These are phyloP conservation scores for Gloeostereum incarnatum DNA, from an alignment of 768 basidiomycete species.

Conservation along the genomic window DNA sequence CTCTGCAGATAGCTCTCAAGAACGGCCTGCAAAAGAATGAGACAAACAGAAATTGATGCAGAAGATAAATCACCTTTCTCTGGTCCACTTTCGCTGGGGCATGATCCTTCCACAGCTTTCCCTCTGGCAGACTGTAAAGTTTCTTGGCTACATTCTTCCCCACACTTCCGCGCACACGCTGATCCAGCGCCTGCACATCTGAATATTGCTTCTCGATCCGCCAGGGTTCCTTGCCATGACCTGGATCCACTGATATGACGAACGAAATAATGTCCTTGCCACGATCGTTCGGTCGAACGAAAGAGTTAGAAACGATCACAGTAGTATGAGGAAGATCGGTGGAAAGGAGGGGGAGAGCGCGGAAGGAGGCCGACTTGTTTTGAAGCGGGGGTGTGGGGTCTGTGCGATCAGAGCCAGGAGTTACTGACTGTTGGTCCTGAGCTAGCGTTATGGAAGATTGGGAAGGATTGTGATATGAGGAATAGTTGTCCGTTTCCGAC, in stretches of 20 bases:
- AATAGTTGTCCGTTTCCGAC: conserved; percentile 1
- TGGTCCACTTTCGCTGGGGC: conserved; percentile 96
- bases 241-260: conserved; percentile 66
- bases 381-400: too few species aligned
- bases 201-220: conserved; percentile 91
- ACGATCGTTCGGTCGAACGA: conserved; percentile 81
- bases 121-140: conserved; percentile 79
- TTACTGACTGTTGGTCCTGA: not conserved
- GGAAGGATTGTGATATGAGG: conserved; percentile 3
- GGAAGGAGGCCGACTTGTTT: conserved; percentile 41
- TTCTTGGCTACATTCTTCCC: conserved; percentile 69
- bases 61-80: conserved; percentile 54
- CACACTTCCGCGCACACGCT: conserved; percentile 57
- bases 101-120: conserved; percentile 93
- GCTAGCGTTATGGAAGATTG: not conserved
- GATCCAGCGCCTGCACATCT: conserved; percentile 85
- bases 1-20: conserved; percentile 84
- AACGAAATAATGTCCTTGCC: conserved; percentile 92
- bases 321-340: conserved; percentile 67
- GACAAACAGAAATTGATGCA: conserved; percentile 5
- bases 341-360: conserved; percentile 62
- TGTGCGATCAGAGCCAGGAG: not conserved
- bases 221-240: conserved; percentile 64
- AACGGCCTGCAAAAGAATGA: conserved; percentile 35
- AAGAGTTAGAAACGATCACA: conserved; percentile 67